Conservation (phyloP, 805 yeast species). For the Saccharomycopsis sp. region DNA sequence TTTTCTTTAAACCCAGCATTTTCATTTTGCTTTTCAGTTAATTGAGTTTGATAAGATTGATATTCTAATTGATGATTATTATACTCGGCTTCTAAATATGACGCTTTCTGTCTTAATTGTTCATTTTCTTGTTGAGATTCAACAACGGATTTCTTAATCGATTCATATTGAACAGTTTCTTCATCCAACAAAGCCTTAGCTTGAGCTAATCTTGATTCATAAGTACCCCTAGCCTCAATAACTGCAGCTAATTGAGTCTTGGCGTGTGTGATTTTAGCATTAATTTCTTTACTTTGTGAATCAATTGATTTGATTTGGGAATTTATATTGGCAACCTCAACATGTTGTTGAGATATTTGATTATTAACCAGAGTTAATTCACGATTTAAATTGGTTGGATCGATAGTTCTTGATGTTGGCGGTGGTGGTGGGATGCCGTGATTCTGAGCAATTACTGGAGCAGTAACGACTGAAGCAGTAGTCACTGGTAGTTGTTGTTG, state of each 20-base stretch:
- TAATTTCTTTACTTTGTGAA: slow-evolving; percentile 61
- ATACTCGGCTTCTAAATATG: slow-evolving; percentile 70
- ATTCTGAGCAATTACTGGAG: slow-evolving; percentile 21
- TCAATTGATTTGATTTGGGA: slow-evolving; percentile 78
- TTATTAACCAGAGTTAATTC: slow-evolving; percentile 46
- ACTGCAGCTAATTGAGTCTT: slow-evolving; percentile 71
- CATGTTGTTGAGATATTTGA: slow-evolving; percentile 68
- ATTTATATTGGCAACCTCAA: slow-evolving; percentile 80
- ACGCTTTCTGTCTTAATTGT: slow-evolving; percentile 60
- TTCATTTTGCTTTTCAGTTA: slow-evolving; percentile 63
- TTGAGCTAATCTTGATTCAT: slow-evolving; percentile 60
- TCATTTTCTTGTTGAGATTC: slow-evolving; percentile 61
- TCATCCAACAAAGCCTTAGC: slow-evolving; percentile 67
- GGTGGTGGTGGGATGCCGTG: slow-evolving; percentile 23
- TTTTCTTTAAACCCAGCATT: slow-evolving; percentile 62
- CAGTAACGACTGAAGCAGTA: slow-evolving; percentile 23
- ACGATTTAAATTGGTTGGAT: neutral
- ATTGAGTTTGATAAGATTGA: slow-evolving; percentile 49
- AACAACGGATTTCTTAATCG: slow-evolving; percentile 58
- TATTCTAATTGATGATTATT: slow-evolving; percentile 63
- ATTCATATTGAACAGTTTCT: slow-evolving; percentile 69
- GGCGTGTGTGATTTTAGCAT: slow-evolving; percentile 65
- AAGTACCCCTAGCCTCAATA: slow-evolving; percentile 58
- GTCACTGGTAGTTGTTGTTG: slow-evolving; percentile 21
- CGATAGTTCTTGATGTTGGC: slow-evolving; percentile 19